Conservation (phyloP, 164 flowering plant genomes). For the Chimonanthus praecox region DNA sequence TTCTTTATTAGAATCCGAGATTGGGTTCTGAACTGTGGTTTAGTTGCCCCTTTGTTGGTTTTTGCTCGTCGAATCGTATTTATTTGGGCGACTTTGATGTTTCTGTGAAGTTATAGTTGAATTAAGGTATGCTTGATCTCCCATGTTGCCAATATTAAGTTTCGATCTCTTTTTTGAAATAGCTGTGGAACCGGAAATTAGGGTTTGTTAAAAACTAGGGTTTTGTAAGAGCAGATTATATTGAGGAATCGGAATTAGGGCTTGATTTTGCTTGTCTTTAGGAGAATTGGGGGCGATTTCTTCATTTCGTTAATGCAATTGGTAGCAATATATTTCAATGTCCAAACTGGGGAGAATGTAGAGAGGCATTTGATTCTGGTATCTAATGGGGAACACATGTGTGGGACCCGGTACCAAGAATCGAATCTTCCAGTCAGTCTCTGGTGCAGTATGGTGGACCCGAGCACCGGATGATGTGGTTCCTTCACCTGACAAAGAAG, state of each 20-base stretch:
- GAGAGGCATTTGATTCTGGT: conserved; percentile 5
- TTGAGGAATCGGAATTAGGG: neutral
- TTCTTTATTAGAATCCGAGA: too few relatives aligned
- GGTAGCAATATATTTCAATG: conserved; percentile 8
- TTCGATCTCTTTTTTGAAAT: neutral
- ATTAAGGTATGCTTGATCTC: neutral
- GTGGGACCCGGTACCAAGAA: conserved; percentile 32
- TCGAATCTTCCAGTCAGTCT: conserved; percentile 36
- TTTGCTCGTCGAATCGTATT: neutral
- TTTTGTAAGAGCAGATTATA: neutral
- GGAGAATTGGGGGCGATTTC: neutral
- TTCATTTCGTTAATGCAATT: neutral
- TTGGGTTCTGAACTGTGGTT: neutral
- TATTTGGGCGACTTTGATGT: neutral
- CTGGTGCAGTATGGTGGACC: conserved; percentile 36
- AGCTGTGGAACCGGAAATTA: neutral
- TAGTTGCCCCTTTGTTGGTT: too few relatives aligned
- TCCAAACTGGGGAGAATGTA: conserved; percentile 2
- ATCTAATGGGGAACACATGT: conserved; percentile 60
- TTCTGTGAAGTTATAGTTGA: neutral
- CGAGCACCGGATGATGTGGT: conserved; percentile 8
- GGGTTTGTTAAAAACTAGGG: neutral
- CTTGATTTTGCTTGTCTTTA: neutral
- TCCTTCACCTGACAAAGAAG: conserved; percentile 9
- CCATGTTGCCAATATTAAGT: neutral